A percentile compares a stretch with the other conserved stretches of the same genome.
These are phyloP conservation scores for Alternaria sp. DNA, from an alignment of 2,329 filamentous ascomycete species.

Conservation along the genomic window DNA sequence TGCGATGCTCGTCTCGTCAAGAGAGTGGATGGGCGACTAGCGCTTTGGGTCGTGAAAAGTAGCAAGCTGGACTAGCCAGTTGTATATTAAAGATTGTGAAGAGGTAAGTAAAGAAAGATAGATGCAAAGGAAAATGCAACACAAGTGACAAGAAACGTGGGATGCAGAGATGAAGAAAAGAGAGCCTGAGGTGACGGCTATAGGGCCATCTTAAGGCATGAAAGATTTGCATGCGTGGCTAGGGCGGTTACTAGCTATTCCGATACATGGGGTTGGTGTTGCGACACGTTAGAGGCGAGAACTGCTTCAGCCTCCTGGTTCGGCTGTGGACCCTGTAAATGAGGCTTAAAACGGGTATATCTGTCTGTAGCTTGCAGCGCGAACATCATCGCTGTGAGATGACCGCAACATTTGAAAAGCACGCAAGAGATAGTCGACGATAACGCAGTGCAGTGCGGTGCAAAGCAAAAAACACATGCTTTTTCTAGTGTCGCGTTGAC, in stretches of 20 bases:
- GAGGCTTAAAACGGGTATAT: constrained; percentile 16
- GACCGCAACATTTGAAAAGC: not conserved
- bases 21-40: constrained; percentile 46
- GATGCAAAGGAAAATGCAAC: constrained; percentile 40
- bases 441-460: not conserved
- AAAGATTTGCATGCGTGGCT: constrained; percentile 33
- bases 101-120: constrained; percentile 36
- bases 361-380: not conserved
- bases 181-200: constrained; percentile 43
- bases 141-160: constrained; percentile 28
- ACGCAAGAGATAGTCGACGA: not conserved
- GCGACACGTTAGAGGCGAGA: constrained; percentile 47
- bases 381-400: not conserved
- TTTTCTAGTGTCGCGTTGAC: not conserved
- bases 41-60: constrained; percentile 32
- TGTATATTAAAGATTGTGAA: constrained; percentile 42
- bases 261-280: constrained; percentile 42
- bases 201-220: constrained; percentile 48
- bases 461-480: not conserved
- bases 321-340: constrained; percentile 30
- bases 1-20: constrained; percentile 23
- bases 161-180: constrained; percentile 37
- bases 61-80: constrained; percentile 48
- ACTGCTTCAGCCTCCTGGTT: constrained; percentile 45
- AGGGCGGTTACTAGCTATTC: constrained; percentile 38